Conservation (phyloP, 108 stramenopile species). For the Epipyxis sp. region DNA sequence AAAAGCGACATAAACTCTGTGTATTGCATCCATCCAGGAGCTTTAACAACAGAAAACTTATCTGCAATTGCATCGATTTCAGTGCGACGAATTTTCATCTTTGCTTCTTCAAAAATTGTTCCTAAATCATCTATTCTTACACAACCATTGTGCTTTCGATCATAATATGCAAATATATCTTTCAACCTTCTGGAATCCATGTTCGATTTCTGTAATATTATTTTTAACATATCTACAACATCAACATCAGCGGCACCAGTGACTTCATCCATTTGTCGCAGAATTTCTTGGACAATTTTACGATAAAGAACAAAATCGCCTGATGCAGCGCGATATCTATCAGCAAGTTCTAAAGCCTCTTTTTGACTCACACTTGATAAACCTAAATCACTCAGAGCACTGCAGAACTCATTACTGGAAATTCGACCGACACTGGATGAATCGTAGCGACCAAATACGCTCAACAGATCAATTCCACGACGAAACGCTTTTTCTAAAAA, state of each 20-base stretch:
- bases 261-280: not conserved
- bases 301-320: not conserved
- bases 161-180: too few species aligned
- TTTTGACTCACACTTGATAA: not conserved
- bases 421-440: not conserved
- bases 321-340: not conserved
- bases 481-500: not conserved
- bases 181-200: too few species aligned
- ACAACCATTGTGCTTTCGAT: too few species aligned
- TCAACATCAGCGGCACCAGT: not conserved
- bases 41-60: too few species aligned
- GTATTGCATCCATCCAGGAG: too few species aligned
- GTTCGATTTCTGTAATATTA: too few species aligned
- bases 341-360: not conserved
- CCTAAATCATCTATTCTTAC: too few species aligned
- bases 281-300: not conserved
- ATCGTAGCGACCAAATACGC: conserved; percentile 10
- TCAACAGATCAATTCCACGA: not conserved
- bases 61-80: too few species aligned
- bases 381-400: not conserved
- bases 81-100: too few species aligned
- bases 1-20: too few species aligned
- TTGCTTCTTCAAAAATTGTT: too few species aligned
- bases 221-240: too few species aligned
- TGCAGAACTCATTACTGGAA: not conserved